A percentile compares a stretch with the other conserved stretches of the same genome.
phyloP scores from a whole-genome alignment of 1,284 basidiomycete genomes.

The Exobasidium rhododendri region DNA sequence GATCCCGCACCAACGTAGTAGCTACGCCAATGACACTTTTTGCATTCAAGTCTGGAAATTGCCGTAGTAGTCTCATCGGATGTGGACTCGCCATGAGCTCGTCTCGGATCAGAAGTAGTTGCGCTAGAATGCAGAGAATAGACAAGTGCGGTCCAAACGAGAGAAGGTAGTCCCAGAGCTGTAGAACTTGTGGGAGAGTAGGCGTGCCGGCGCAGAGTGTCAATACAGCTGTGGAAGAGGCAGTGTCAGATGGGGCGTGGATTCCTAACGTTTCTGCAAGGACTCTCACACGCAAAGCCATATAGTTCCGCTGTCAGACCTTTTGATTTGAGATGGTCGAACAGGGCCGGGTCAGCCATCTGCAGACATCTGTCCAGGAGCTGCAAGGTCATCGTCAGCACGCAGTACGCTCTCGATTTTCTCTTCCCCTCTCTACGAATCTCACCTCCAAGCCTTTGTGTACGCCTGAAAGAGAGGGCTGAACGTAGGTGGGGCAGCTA shows the following conservation, averaged over 20 bases:
- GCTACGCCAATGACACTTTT: conserved; percentile 83
- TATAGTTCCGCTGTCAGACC: conserved; percentile 97
- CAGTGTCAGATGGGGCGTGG: not conserved
- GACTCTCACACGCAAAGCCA: conserved; percentile 82
- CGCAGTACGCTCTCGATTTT: no score
- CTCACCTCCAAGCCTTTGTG: conserved; percentile 84
- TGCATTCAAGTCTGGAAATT: conserved; percentile 85
- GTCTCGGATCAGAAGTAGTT: conserved; percentile 80
- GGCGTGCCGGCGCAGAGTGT: conserved; percentile 95
- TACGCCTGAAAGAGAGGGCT: conserved; percentile 89
- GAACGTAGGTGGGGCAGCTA: conserved; percentile 87
- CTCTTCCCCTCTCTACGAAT: no score
- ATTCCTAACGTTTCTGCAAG: not conserved
- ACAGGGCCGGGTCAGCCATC: conserved; percentile 83
- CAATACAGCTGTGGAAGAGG: conserved; percentile 70
- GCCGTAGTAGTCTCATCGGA: conserved; percentile 91
- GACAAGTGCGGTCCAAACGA: conserved; percentile 95
- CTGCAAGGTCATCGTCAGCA: no score
- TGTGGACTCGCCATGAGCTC: conserved; percentile 80
- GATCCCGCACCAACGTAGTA: conserved; percentile 83
- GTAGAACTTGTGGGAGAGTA: conserved; percentile 85
- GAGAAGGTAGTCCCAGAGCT: conserved; percentile 93
- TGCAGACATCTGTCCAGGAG: conserved; percentile 85
- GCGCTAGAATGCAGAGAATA: conserved; percentile 91
- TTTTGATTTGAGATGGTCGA: conserved; percentile 74